Percentiles rank a stretch among this genome's conserved stretches.
Evolutionary conservation across 2,329 filamentous ascomycete species (phyloP).

Genomic region (Ophiosphaerella herpotricha): DNA sequence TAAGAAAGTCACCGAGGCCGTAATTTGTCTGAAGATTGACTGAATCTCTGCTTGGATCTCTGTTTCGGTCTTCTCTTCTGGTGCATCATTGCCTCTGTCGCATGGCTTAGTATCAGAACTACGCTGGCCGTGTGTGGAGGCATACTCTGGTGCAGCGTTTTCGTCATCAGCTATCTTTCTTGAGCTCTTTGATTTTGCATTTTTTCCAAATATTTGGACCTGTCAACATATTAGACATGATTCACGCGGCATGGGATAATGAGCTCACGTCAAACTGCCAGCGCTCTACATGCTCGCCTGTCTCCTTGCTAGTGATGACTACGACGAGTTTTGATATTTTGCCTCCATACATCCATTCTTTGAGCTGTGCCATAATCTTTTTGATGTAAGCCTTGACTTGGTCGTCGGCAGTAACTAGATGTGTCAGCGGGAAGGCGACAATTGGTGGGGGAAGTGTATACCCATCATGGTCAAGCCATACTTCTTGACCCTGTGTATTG

Average conservation of each 20-base stretch:
- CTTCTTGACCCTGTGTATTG: constrained; percentile 76
- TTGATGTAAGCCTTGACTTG: constrained; percentile 99
- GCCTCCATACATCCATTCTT: constrained; percentile 95
- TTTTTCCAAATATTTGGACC: constrained; percentile 63
- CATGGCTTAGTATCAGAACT: constrained; percentile 23
- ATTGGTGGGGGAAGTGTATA: constrained; percentile 43
- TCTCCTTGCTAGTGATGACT: constrained; percentile 96
- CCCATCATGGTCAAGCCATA: constrained; percentile 98
- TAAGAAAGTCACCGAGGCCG: constrained; percentile 93
- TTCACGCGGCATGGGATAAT: constrained; percentile 29
- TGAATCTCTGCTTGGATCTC: constrained; percentile 97
- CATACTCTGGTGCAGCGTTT: constrained; percentile 64
- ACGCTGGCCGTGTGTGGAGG: background rate
- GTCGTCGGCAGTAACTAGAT: constrained; percentile 84
- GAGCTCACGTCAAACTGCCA: constrained; percentile 90
- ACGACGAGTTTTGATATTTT: constrained; percentile 98
- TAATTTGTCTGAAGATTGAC: constrained; percentile 96
- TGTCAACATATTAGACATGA: constrained; percentile 24
- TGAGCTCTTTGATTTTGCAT: constrained; percentile 55
- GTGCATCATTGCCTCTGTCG: constrained; percentile 30
- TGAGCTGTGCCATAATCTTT: constrained; percentile 97
- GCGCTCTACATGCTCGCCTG: constrained; percentile 90
- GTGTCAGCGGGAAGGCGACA: constrained; percentile 15
- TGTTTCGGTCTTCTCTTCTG: constrained; percentile 79
- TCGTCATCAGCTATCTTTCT: constrained; percentile 67